These are phyloP conservation scores for Nepenthes alata DNA, from an alignment of 179 eudicot species.

Conservation along the genomic window DNA sequence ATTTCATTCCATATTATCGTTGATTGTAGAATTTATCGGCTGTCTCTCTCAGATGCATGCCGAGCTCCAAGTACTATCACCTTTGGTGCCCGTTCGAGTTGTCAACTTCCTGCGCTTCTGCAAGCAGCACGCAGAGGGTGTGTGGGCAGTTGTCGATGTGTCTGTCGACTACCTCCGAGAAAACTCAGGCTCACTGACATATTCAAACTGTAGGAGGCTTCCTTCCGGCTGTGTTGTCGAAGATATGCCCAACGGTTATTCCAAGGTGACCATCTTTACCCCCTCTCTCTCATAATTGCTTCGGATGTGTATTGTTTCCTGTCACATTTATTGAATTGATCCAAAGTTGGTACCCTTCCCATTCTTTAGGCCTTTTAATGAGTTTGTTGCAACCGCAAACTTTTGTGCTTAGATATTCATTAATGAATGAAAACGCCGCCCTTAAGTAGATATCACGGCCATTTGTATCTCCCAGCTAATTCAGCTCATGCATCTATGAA, in stretches of 20 bases:
- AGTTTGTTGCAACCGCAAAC: slow-evolving; percentile 54
- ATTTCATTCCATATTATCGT: too few species aligned
- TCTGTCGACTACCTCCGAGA: slow-evolving; percentile 66
- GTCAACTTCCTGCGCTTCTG: slow-evolving; percentile 85
- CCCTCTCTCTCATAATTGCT: not conserved
- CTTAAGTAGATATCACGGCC: slow-evolving; percentile 12
- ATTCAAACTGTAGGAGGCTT: slow-evolving; percentile 62
- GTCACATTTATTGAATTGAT: slow-evolving; percentile 32
- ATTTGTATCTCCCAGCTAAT: slow-evolving; percentile 6
- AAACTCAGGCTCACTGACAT: slow-evolving; percentile 36
- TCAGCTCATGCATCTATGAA: slow-evolving; percentile 36
- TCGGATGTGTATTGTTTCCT: slow-evolving; percentile 5
- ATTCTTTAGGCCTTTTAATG: slow-evolving; percentile 42
- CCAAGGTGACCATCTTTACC: slow-evolving; percentile 44
- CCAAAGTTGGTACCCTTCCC: slow-evolving; percentile 25
- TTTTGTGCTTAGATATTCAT: slow-evolving; percentile 32
- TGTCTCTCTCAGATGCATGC: slow-evolving; percentile 63
- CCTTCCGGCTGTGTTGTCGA: slow-evolving; percentile 95
- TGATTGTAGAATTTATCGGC: too few species aligned
- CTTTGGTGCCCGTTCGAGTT: slow-evolving; percentile 79
- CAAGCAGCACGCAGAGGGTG: slow-evolving; percentile 90
- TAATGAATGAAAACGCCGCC: slow-evolving; percentile 23
- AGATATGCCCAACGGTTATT: slow-evolving; percentile 97
- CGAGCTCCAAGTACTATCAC: slow-evolving; percentile 84
- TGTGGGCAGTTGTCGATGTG: slow-evolving; percentile 95